Base-by-base conservation (phyloP, 2,329 filamentous ascomycete genomes). In the Volutella citrinella region DNA sequence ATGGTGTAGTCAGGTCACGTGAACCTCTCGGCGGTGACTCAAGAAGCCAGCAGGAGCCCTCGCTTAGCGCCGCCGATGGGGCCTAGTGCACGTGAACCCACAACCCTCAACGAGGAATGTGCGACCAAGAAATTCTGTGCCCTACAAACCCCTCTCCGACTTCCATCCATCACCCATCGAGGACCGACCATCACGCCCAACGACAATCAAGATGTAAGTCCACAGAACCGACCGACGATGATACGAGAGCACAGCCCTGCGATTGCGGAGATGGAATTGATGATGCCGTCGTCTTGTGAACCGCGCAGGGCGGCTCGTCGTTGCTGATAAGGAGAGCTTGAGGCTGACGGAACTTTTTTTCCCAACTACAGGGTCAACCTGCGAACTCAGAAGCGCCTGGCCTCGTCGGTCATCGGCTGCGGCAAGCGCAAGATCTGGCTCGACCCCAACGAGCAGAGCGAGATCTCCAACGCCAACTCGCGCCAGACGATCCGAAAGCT, bases 381-480 rank as follows among this genome's bases (percentile, higher is more conserved):
- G 75, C 85, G 84, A 74, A 97, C 93, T 73, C 94, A 98, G 84
- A 98, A 98, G 86, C 91, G 94, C 78, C 90, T 98, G 66, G 93
- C 93, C 72, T 88, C 93, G 68, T 87, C 91, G 74, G 93, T 98
- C 72, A 87, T 95, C 72, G 89, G 89, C 81, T 95, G 88, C 79
- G 93, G 93, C 71, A 84, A 98, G 87, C 87, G 91, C 84, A 98
- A 98, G 87, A 95, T 98, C 78, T 98, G 93, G 93, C 90, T 98
- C 70, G 93, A 98, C 76, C 93, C 93, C 73, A 97, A 94, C 72
- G 93, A 98, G 80, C 82, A 90, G 76, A 93, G 76, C 80, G 93
- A 98, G 78, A 98, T 98, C 78, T 89, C 87, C 79, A 97, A 96
- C 75, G 93, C 93, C 84, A 98, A 98, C 87, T 97, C 91, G 64